These are phyloP conservation scores for Leucogyrophana mollusca DNA, from an alignment of 768 basidiomycete species.

Conservation along the genomic window DNA sequence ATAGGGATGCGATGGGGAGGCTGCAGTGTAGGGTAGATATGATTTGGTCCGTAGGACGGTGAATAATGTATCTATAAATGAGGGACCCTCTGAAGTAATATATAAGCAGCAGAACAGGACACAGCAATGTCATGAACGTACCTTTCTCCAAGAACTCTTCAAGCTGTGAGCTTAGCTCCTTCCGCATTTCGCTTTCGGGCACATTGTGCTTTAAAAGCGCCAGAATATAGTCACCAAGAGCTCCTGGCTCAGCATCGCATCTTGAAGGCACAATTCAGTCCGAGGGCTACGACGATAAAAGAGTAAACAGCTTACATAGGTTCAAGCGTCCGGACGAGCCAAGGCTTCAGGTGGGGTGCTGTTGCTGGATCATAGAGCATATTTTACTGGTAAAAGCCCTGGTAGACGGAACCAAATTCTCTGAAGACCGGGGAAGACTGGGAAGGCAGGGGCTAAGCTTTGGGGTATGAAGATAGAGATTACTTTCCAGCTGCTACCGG, in stretches of 20 bases:
- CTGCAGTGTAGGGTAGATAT: slow-evolving; percentile 70
- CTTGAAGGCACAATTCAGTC: slow-evolving; percentile 39
- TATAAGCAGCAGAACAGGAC: slow-evolving; percentile 9
- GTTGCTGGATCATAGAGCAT: slow-evolving; percentile 74
- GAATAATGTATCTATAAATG: slow-evolving; percentile 86
- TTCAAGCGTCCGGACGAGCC: slow-evolving; percentile 86
- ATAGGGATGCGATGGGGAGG: slow-evolving; percentile 37
- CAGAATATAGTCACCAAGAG: slow-evolving; percentile 91
- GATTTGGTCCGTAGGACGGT: slow-evolving; percentile 82
- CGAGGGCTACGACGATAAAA: slow-evolving; percentile 4
- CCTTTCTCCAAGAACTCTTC: slow-evolving; percentile 94
- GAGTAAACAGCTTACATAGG: slow-evolving; percentile 66
- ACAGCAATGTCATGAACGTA: slow-evolving; percentile 28
- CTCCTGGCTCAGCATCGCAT: slow-evolving; percentile 94
- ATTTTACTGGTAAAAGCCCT: slow-evolving; percentile 4
- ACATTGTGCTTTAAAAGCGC: slow-evolving; percentile 91
- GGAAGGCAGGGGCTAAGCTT: too few species aligned
- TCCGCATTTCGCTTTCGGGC: slow-evolving; percentile 77
- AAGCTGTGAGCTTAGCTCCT: slow-evolving; percentile 72
- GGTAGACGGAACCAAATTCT: too few species aligned
- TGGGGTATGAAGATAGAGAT: too few species aligned
- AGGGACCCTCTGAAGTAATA: slow-evolving; percentile 50
- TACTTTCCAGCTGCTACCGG: too few species aligned
- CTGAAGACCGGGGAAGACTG: too few species aligned
- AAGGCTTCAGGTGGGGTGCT: slow-evolving; percentile 71